Percentiles rank a stretch among this genome's conserved stretches.
Conservation (phyloP, 345 rosid genomes). For the Schrenkiella parvula region DNA sequence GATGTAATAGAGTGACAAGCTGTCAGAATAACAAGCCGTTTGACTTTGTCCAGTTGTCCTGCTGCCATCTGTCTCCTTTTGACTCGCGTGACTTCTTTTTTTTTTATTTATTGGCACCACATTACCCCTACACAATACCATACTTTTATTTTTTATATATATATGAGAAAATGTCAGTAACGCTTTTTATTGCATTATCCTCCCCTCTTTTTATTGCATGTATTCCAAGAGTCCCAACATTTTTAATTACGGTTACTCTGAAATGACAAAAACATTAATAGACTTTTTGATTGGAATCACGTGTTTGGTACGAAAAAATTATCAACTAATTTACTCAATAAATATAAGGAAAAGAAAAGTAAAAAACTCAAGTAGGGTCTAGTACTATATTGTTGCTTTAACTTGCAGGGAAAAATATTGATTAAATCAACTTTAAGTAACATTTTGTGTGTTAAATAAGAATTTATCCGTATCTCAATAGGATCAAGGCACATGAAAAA, state of each 20-base stretch:
- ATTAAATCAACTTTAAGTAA: neutral
- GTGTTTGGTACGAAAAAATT: neutral
- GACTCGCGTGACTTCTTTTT: neutral
- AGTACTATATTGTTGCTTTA: constrained; percentile 11
- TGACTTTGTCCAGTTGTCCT: constrained; percentile 17
- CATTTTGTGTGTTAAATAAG: constrained; percentile 1
- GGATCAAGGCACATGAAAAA: constrained; percentile 31
- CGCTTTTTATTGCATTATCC: neutral
- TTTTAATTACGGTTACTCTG: neutral
- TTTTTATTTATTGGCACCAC: neutral
- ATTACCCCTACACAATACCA: neutral
- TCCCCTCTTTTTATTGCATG: neutral
- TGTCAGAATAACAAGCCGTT: neutral
- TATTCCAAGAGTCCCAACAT: neutral
- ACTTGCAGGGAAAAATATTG: constrained; percentile 13
- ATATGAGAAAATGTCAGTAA: neutral
- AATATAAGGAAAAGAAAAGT: neutral
- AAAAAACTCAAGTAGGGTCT: neutral
- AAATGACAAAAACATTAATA: neutral
- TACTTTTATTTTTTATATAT: neutral
- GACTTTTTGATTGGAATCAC: constrained; percentile 7
- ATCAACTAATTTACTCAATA: neutral
- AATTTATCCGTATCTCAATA: constrained; percentile 22
- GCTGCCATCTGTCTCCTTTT: constrained; percentile 12
- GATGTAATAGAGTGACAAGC: neutral